These are phyloP conservation scores for Thielaviopsis ethacetica DNA, from an alignment of 2,329 filamentous ascomycete genomes.

Conservation along the genomic window DNA sequence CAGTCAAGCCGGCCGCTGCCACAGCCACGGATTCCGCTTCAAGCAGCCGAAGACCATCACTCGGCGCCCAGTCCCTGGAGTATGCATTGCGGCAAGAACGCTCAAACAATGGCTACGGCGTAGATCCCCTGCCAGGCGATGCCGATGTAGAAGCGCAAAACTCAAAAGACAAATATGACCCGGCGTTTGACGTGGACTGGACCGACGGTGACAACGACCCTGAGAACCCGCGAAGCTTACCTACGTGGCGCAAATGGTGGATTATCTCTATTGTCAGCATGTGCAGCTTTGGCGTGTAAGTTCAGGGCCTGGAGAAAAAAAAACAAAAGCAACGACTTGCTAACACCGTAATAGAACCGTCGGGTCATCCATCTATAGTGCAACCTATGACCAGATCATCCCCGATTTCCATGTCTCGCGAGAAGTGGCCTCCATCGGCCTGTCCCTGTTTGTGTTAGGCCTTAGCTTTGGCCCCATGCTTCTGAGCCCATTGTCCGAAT, in stretches of 20 bases:
- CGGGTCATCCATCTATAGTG: slow-evolving; percentile 76
- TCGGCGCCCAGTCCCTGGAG: not conserved
- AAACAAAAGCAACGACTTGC: not conserved
- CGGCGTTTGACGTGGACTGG: slow-evolving; percentile 52
- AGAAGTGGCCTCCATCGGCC: slow-evolving; percentile 60
- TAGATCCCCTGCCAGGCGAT: slow-evolving; percentile 17
- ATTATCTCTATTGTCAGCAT: slow-evolving; percentile 59
- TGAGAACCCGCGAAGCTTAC: slow-evolving; percentile 55
- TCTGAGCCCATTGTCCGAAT: slow-evolving; percentile 50
- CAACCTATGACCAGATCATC: slow-evolving; percentile 63
- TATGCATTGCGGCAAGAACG: slow-evolving; percentile 12
- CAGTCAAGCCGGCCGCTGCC: not conserved
- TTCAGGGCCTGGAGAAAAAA: slow-evolving; percentile 15
- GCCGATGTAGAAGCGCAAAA: not conserved
- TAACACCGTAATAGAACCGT: slow-evolving; percentile 42
- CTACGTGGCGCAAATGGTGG: slow-evolving; percentile 53
- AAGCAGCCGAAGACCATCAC: not conserved
- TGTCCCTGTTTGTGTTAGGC: slow-evolving; percentile 72
- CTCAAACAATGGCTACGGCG: slow-evolving; percentile 30
- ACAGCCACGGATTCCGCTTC: not conserved
- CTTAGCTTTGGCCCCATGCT: slow-evolving; percentile 47
- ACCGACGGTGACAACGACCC: slow-evolving; percentile 57
- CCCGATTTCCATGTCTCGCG: slow-evolving; percentile 55
- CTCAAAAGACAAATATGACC: not conserved
- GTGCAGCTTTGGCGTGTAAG: slow-evolving; percentile 71